These are phyloP conservation scores for Trichosporon sp. DNA, from an alignment of 1,284 basidiomycete species.

Conservation along the genomic window DNA sequence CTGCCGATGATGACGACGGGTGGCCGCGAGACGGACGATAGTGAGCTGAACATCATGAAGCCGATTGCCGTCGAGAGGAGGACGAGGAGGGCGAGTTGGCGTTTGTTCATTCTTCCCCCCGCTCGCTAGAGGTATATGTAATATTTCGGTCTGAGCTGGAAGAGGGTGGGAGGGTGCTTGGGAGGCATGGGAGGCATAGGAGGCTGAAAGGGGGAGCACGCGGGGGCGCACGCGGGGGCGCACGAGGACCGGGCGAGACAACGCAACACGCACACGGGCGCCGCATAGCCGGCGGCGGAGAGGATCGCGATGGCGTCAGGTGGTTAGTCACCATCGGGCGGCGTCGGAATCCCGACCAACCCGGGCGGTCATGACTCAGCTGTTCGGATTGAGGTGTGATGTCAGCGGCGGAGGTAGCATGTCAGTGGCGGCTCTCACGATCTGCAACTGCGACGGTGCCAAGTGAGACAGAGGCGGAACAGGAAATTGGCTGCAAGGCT, in stretches of 20 bases:
- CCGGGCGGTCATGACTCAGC: not conserved
- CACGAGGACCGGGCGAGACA: not conserved
- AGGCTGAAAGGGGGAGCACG: not conserved
- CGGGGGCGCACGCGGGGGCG: not conserved
- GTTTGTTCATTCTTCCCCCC: not conserved
- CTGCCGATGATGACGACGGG: slow-evolving; percentile 29
- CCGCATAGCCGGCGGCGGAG: slow-evolving; percentile 10
- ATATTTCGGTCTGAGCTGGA: not conserved
- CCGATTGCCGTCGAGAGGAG: not conserved
- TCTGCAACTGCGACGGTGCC: too few relatives aligned
- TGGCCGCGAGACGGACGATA: not conserved
- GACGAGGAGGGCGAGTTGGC: not conserved
- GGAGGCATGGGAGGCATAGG: too few relatives aligned
- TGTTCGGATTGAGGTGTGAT: too few relatives aligned
- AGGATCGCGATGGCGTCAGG: not conserved
- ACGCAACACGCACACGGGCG: not conserved
- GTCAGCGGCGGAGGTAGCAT: too few relatives aligned
- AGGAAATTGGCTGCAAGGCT: not conserved
- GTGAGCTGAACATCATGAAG: not conserved
- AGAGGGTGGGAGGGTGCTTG: too few relatives aligned
- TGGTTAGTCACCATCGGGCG: slow-evolving; percentile 14
- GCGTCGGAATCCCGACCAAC: not conserved
- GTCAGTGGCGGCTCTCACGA: too few relatives aligned
- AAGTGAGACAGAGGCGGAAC: too few relatives aligned
- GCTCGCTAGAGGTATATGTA: not conserved